phyloP scores from a whole-genome alignment of 352 stramenopile species.

The Pythium sukuiense region DNA sequence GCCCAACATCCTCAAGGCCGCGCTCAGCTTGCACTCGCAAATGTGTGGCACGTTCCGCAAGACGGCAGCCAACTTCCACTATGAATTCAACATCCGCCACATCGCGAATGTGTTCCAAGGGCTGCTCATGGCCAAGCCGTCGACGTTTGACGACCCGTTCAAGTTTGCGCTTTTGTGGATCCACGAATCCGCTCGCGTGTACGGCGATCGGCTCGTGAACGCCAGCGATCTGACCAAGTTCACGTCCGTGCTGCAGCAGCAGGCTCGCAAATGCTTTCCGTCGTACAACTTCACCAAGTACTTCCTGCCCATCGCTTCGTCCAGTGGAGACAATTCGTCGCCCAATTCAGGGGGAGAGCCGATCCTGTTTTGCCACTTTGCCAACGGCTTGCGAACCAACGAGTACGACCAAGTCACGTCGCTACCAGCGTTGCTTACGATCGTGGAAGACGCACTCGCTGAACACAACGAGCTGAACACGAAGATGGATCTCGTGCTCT shows the following conservation, averaged over 20 bases:
- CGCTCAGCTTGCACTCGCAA: constrained; percentile 89
- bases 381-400: constrained; percentile 79
- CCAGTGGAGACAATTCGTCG: constrained; percentile 7
- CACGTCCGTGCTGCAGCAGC: constrained; percentile 84
- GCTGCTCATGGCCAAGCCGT: constrained; percentile 86
- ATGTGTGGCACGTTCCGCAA: constrained; percentile 87
- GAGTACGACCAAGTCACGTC: constrained; percentile 93
- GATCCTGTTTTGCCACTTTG: constrained; percentile 94
- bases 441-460: constrained; percentile 86
- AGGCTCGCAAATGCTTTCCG: constrained; percentile 93
- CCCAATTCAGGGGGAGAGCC: constrained; percentile 43
- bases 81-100: constrained; percentile 97
- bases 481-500: constrained; percentile 95
- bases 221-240: constrained; percentile 84
- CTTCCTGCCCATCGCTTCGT: constrained; percentile 64
- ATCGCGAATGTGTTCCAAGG: constrained; percentile 95
- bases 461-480: constrained; percentile 94
- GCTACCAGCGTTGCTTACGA: constrained; percentile 55
- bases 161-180: constrained; percentile 94
- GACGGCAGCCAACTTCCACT: constrained; percentile 96
- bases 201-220: constrained; percentile 92
- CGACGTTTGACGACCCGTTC: constrained; percentile 80
- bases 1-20: constrained; percentile 80
- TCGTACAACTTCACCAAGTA: constrained; percentile 89
- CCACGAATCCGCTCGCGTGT: constrained; percentile 96